Conservation (phyloP, 352 stramenopile species). For the Globisporangium paddicum region DNA sequence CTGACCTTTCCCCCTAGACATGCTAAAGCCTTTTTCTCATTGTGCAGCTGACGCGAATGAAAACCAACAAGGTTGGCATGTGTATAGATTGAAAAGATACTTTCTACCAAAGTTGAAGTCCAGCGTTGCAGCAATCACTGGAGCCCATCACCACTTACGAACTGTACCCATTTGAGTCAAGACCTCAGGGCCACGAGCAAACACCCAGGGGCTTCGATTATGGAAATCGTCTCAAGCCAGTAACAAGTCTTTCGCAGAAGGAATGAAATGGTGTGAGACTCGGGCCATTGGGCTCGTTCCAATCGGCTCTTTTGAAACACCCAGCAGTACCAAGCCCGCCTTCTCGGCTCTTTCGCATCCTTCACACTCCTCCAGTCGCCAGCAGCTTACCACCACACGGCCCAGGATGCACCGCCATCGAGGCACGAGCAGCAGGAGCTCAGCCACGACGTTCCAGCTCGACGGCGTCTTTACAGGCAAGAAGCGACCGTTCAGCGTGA, state of each 20-base stretch:
- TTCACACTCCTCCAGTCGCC: background rate
- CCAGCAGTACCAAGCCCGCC: no score
- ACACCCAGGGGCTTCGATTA: background rate
- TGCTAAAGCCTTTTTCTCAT: no score
- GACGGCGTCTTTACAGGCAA: background rate
- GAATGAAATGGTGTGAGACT: no score
- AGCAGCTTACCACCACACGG: background rate
- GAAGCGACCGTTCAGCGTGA: conserved; percentile 21
- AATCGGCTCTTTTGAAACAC: background rate
- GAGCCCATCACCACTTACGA: background rate
- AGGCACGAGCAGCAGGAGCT: conserved; percentile 1
- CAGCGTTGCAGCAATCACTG: background rate
- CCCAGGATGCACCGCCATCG: background rate
- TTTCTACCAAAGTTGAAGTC: background rate
- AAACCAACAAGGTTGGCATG: no score
- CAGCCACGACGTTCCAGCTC: background rate
- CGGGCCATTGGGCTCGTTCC: no score
- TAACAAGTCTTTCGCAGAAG: background rate
- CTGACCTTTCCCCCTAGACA: no score
- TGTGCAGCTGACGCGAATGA: no score
- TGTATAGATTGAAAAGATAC: background rate
- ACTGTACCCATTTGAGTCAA: background rate
- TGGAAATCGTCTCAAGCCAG: background rate
- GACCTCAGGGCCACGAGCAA: background rate
- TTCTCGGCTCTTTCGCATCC: conserved; percentile 3